phyloP scores from a whole-genome alignment of 2,329 filamentous ascomycete genomes.

The Dactylonectria estremocensis region DNA sequence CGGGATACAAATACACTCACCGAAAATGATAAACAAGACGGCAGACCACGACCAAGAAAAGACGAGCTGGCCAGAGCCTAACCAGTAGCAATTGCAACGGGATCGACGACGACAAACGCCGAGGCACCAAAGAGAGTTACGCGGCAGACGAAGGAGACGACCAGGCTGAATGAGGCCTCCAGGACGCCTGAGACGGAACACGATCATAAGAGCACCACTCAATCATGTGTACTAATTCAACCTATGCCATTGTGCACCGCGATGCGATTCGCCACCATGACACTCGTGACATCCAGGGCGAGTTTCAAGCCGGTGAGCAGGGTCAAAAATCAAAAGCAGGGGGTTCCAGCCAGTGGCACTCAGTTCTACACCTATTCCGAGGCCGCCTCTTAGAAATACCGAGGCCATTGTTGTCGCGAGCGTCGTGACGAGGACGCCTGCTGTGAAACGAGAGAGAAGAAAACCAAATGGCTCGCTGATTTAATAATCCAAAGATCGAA shows the following conservation, averaged over 20 bases:
- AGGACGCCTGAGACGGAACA: too few species aligned
- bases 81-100: neutral
- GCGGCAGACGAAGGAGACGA: constrained; percentile 2
- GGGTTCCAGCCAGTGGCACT: constrained; percentile 51
- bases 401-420: constrained; percentile 49
- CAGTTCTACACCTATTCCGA: constrained; percentile 51
- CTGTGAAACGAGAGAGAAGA: constrained; percentile 54
- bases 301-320: neutral
- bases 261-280: constrained; percentile 2
- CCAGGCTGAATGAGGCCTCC: constrained; percentile 4
- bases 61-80: too few species aligned
- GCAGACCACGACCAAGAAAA: neutral
- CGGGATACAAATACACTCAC: neutral
- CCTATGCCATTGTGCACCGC: constrained; percentile 4
- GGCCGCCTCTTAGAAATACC: constrained; percentile 47
- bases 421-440: constrained; percentile 55
- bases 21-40: neutral
- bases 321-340: neutral
- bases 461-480: constrained; percentile 53
- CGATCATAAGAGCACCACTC: too few species aligned
- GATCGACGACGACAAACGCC: constrained; percentile 5
- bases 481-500: constrained; percentile 55
- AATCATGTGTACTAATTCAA: too few species aligned
- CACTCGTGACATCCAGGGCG: neutral
- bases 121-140: constrained; percentile 12